Percentiles rank a stretch among this genome's conserved stretches.
Conservation (phyloP, 2,329 filamentous ascomycete species). For the Fusarium sp. region DNA sequence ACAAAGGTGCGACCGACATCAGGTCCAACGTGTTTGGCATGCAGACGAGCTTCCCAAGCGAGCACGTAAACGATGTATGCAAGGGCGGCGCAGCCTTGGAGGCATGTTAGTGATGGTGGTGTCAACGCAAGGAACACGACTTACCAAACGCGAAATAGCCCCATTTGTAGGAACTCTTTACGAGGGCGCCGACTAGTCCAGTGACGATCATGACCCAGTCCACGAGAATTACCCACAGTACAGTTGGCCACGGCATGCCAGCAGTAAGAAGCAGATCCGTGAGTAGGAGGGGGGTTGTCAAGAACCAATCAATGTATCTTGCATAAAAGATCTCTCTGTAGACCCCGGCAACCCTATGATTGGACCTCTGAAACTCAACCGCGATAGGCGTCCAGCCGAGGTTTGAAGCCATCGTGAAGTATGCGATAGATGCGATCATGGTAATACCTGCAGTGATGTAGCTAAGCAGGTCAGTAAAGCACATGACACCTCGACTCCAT, state of each 20-base stretch:
- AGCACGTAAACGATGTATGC: constrained; percentile 57
- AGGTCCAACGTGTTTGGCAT: constrained; percentile 64
- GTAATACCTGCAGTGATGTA: constrained; percentile 61
- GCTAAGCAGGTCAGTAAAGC: background rate
- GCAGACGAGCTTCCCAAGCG: constrained; percentile 52
- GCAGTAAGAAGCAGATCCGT: constrained; percentile 70
- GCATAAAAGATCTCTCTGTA: constrained; percentile 67
- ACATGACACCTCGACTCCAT: rapidly evolving
- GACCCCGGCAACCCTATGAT: constrained; percentile 55
- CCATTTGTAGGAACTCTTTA: constrained; percentile 63
- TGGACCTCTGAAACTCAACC: constrained; percentile 62
- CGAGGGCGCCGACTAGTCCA: constrained; percentile 60
- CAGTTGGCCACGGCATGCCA: constrained; percentile 63
- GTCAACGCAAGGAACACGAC: rapidly evolving
- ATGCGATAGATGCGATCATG: constrained; percentile 60
- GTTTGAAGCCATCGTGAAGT: constrained; percentile 63
- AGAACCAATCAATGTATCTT: constrained; percentile 60
- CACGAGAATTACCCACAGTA: constrained; percentile 58
- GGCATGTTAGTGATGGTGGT: rapidly evolving
- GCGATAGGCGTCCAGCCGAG: constrained; percentile 56
- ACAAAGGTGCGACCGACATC: constrained; percentile 64
- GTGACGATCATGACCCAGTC: constrained; percentile 58
- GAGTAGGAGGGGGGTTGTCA: constrained; percentile 72
- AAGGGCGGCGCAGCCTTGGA: constrained; percentile 52
- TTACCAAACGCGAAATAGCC: constrained; percentile 63